Base-by-base conservation (phyloP, 164 flowering plant species). In the Vitis cinerea region DNA sequence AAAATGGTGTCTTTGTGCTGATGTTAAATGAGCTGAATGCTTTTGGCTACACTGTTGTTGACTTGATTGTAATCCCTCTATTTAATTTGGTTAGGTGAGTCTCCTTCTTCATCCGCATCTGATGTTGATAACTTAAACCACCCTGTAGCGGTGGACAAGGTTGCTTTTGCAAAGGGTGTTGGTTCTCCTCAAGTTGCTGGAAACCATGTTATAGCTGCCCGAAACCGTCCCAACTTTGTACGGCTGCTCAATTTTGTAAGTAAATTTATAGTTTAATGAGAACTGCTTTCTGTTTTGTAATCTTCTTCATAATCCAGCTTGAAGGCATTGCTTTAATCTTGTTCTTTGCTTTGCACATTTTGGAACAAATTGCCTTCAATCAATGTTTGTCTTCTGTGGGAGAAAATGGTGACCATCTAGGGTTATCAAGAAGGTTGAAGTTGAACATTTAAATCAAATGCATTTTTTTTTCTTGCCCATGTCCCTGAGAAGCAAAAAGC, bases 71-170 rank as follows among this genome's bases (percentile, higher is more conserved):
- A n/a, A 13, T 64, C 48, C 9, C 57, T 14, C 44, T 57, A 23
- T 55, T 29, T 16, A 48, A 3, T 23, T 61, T 74, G 16, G 29
- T 70, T 75, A 96, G 99, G 93, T 19, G 98, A 93, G 78, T 96
- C 99, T 67, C 97, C 99, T 47, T 90, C 97, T 57, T 96, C 99
- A 15, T 95, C 99, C 72, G 97, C 93, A 15, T 96, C 99, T 37
- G 97, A 90, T 82, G 78, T 92, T 74, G 99, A 96, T 76, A 91
- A 93, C 76, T 70, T 89, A 54, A 89, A 93, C 83, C 85, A 90
- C 72, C 82, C 70, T 71, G 73, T 79, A 64, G 64, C 72, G n/a
- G 70, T 55, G 27, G 99, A 88, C 52, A 90, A 84, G 73, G 75
- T 75, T 80, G 66, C 82, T 37, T 31, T 72, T 50, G 68, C 84